These are phyloP conservation scores for Wallacemonas sp. DNA, from an alignment of 208 protist species.

Conservation along the genomic window DNA sequence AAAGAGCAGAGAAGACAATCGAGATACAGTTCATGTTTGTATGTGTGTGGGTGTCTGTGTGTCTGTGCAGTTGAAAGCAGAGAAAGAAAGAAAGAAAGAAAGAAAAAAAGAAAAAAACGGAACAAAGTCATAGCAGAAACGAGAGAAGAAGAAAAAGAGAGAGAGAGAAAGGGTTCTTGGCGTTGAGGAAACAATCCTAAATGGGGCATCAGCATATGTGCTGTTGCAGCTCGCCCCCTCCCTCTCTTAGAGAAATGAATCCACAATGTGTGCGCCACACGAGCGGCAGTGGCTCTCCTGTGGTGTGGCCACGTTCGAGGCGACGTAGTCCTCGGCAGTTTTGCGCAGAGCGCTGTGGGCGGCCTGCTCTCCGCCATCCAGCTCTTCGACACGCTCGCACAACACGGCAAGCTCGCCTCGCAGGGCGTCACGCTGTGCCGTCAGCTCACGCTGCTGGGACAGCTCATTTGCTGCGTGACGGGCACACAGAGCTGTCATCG, in stretches of 20 bases:
- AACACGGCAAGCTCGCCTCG: constrained; percentile 17
- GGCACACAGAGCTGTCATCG: constrained; percentile 20
- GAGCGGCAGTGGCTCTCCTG: too few species aligned
- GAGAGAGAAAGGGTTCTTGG: too few species aligned
- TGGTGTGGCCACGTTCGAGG: background rate
- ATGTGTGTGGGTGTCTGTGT: background rate
- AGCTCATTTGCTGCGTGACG: background rate
- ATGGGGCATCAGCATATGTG: too few species aligned
- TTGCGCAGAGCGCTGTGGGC: constrained; percentile 30
- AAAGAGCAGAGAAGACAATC: constrained; percentile 2
- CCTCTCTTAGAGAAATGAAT: too few species aligned
- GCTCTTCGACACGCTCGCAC: constrained; percentile 42
- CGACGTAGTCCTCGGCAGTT: constrained; percentile 27
- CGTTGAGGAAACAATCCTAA: too few species aligned
- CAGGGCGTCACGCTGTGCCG: background rate
- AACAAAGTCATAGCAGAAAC: background rate
- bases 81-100: background rate
- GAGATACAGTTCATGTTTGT: constrained; percentile 1
- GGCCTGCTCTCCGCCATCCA: constrained; percentile 41
- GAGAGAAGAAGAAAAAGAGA: background rate
- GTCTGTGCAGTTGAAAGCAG: background rate
- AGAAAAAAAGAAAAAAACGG: constrained; percentile 5
- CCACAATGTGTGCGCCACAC: too few species aligned
- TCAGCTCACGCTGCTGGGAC: background rate
- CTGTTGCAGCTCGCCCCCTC: too few species aligned